Evolutionary conservation across 108 stramenopile species (phyloP), one percentile per base, ranked within the genome.

Genomic region (Cyclostephanos tholiformis): DNA sequence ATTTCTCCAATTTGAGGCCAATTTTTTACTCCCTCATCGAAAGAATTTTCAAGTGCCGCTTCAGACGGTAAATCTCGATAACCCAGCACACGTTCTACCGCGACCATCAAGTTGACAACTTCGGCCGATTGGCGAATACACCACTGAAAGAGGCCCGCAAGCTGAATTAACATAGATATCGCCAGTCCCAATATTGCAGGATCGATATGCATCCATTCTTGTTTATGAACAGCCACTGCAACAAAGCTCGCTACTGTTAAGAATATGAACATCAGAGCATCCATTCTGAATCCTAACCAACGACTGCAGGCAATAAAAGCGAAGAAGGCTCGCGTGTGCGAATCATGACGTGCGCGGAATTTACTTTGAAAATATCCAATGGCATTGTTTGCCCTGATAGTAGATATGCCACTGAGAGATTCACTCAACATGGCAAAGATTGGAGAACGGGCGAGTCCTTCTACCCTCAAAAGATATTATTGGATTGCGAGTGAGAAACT

Each of bases 241-340:
- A 96, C 71, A 75, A 95, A 91, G 51, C 83, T 85, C 17, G 89
- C 88, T 8, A 88, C 67, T 7, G 87, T 55, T 27, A 90, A 61
- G 68, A 96, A 81, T 36, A 89, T 46, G 57, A 91, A 88, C 74
- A 86, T 80, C 20, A 95, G 67, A 4, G 87, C 41, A 76, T 98
- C 97, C 90, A 98, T 90, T 48, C 92, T 75, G 69, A 93, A 89
- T 0, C 95, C 98, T 59, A 98, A 71, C 98, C 98, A 98, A 29
- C 98, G 78, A 3, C 83, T 79, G 43, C 83, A 66, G 14, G 91
- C 84, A 53, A 96, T 85, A 67, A 94, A 97, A 13, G 85, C 85
- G 66, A 94, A 97, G 71, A 91, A 96, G 0, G 92, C 87, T 57
- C 91, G 61, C 2, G 86, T 75, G 76, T 96, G 95, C 23, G 77